A percentile compares a stretch with the other conserved stretches of the same genome.
Conservation (phyloP, 2,329 filamentous ascomycete genomes). For the Aspergillus bombycis region DNA sequence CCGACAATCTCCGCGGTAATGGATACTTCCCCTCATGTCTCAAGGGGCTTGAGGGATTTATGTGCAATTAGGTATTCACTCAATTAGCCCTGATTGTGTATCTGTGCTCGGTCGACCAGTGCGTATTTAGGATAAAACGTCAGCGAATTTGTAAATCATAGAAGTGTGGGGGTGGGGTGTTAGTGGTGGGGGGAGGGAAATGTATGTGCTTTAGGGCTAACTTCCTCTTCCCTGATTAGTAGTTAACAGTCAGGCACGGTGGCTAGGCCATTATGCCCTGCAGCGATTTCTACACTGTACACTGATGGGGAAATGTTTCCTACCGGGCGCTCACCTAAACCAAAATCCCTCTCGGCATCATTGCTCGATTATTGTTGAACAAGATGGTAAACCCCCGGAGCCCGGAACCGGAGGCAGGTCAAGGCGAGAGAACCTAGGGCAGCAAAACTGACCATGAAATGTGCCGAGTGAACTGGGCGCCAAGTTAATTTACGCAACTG, state of each 20-base stretch:
- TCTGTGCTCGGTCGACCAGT: neutral
- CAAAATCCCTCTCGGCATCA: neutral
- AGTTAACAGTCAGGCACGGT: neutral
- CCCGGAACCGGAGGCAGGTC: neutral
- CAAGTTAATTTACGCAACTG: neutral
- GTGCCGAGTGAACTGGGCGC: neutral
- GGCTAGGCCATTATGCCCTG: neutral
- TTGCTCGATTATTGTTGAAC: neutral
- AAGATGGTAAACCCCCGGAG: neutral
- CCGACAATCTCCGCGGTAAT: neutral
- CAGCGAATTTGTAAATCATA: neutral
- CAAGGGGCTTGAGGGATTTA: neutral
- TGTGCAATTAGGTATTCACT: neutral
- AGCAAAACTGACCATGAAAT: neutral
- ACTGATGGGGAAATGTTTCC: neutral
- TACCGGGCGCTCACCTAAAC: neutral
- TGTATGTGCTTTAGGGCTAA: neutral
- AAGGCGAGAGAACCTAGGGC: neutral
- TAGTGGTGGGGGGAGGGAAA: neutral
- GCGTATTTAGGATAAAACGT: neutral
- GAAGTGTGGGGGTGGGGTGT: slow-evolving; percentile 3
- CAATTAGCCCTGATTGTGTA: neutral
- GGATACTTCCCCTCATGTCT: neutral
- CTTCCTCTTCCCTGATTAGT: neutral
- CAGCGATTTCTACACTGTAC: neutral